phyloP scores from a whole-genome alignment of 2,329 filamentous ascomycete species.

The Rutstroemia sp. region DNA sequence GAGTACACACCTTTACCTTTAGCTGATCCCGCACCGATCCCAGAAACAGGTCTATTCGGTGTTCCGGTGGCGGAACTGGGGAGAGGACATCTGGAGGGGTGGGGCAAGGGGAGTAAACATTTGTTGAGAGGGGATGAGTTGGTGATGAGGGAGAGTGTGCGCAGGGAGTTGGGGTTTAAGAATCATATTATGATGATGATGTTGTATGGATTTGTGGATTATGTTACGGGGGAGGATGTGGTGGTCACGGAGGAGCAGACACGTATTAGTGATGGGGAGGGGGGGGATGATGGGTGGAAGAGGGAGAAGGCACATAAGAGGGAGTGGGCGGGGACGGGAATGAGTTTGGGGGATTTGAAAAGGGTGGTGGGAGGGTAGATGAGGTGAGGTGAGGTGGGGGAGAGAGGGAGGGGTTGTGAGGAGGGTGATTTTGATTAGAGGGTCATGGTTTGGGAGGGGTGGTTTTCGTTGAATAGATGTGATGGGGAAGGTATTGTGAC shows the following conservation, averaged over 20 bases:
- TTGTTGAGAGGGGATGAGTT: conserved; percentile 52
- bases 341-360: background rate
- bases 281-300: conserved; percentile 1
- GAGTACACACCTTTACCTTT: conserved; percentile 31
- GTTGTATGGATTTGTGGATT: conserved; percentile 55
- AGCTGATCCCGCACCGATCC: conserved; percentile 29
- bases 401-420: no score
- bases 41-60: conserved; percentile 30
- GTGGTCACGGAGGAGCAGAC: conserved; percentile 39
- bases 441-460: background rate
- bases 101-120: conserved; percentile 40
- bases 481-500: no score
- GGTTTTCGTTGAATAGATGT: background rate
- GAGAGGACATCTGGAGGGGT: conserved; percentile 45
- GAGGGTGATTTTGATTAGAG: no score
- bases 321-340: conserved; percentile 4
- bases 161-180: conserved; percentile 46
- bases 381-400: background rate
- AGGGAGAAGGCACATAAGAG: background rate
- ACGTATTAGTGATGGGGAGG: conserved; percentile 43
- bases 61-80: conserved; percentile 48
- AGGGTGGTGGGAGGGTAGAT: background rate
- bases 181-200: conserved; percentile 49
- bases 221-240: conserved; percentile 41
- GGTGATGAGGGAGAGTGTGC: conserved; percentile 47